These are phyloP conservation scores for Tolypocladium guangdongense DNA, from an alignment of 2,329 filamentous ascomycete genomes.

Conservation along the genomic window DNA sequence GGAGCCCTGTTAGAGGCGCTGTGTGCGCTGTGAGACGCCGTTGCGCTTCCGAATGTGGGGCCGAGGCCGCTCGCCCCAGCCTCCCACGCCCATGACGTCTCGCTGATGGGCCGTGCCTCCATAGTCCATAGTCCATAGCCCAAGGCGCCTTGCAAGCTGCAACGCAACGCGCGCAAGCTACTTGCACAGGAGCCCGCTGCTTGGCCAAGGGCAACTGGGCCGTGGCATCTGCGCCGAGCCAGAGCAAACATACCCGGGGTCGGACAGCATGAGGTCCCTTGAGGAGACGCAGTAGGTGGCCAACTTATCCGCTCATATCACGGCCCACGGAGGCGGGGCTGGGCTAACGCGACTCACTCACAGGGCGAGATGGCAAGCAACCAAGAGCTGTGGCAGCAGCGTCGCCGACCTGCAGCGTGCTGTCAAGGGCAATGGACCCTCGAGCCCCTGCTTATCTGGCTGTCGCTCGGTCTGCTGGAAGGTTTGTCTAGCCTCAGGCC, in stretches of 20 bases:
- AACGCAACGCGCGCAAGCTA: background rate
- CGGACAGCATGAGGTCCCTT: slow-evolving; percentile 23
- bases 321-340: background rate
- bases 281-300: slow-evolving; percentile 26
- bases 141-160: too few species aligned
- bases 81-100: background rate
- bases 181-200: background rate
- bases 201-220: background rate
- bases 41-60: background rate
- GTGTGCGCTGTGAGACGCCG: background rate
- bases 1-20: background rate
- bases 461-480: slow-evolving; percentile 91
- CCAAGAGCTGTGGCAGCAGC: slow-evolving; percentile 45
- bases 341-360: slow-evolving; percentile 1
- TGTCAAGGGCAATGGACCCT: slow-evolving; percentile 47
- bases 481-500: slow-evolving; percentile 28
- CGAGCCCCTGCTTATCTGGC: slow-evolving; percentile 57
- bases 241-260: background rate
- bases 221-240: background rate
- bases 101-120: background rate
- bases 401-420: slow-evolving; percentile 52
- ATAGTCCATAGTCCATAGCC: too few species aligned
- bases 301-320: background rate
- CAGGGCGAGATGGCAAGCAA: slow-evolving; percentile 59
- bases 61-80: background rate